Evolutionary conservation across 2,329 filamentous ascomycete species (phyloP), one percentile per base, ranked within the genome.

Genomic region (Apiospora aurea): DNA sequence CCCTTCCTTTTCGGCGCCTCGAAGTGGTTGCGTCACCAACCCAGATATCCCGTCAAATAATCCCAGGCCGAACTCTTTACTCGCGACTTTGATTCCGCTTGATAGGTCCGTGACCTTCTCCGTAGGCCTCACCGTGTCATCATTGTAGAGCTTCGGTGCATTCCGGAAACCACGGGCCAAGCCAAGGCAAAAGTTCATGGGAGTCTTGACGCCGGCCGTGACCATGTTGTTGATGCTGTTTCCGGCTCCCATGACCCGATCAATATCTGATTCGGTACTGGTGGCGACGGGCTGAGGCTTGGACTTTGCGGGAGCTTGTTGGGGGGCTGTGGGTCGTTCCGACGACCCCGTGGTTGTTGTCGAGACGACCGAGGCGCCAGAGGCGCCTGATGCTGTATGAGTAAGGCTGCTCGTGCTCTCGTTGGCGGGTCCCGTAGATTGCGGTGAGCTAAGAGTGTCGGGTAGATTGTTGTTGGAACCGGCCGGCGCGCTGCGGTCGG

Each of bases 81-180:
- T 90, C 4, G 95, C 95, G 64, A 94, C 91, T 74, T 87, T 91
- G 38, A 97, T 82, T 0, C 95, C 95, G 74, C 91, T 94, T 70
- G 90, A 87, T 69, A 97, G 84, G 69, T 91, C 92, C 0, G 93
- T 95, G 5, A 97, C 93, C 76, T 94, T 94, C 72, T 94, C 92
- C 0, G 89, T 85, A n/a, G 92, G 92, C 11, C 94, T 88, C 0
- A 97, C 91, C 0, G 91, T 95, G 1, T 94, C 90, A 77, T 97
- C 95, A 57, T 95, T 93, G 79, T 97, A 97, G 0, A 97, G 84
- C 75, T 90, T 92, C 0, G 95, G 95, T 7, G 93, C 92, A 77
- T 97, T 97, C 79, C 96, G 92, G 79, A 97, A 97, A 0, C 95
- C 95, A 80, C 93, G 93, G 0, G 95, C 93, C 49, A 97, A 83